Percentiles rank a stretch among this genome's conserved stretches.
These are phyloP conservation scores for Trichothecium sympodiale DNA, from an alignment of 2,329 filamentous ascomycete species.

Conservation along the genomic window DNA sequence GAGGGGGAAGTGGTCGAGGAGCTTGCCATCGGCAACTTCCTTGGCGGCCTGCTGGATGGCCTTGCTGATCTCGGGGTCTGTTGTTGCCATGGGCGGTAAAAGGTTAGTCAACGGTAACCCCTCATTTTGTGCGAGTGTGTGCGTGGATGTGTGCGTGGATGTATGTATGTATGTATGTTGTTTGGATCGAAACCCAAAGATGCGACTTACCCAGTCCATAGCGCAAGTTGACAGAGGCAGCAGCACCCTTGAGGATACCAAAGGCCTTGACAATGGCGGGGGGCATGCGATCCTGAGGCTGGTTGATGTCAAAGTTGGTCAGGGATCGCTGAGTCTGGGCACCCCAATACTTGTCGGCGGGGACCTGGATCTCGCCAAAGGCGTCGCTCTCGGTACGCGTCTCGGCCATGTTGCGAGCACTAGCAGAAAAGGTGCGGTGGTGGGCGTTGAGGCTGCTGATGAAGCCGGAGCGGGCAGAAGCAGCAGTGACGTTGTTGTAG, in stretches of 20 bases:
- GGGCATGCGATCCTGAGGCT: slow-evolving; percentile 97
- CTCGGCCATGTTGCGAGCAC: slow-evolving; percentile 35
- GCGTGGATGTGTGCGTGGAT: too few species aligned
- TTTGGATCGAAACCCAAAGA: too few species aligned
- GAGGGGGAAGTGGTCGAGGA: slow-evolving; percentile 93
- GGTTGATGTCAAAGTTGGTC: slow-evolving; percentile 98
- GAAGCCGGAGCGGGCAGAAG: too few species aligned
- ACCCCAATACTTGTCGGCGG: slow-evolving; percentile 93
- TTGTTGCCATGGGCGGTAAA: slow-evolving; percentile 5
- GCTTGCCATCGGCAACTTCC: slow-evolving; percentile 88
- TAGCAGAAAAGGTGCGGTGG: slow-evolving; percentile 26
- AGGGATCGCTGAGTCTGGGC: slow-evolving; percentile 94
- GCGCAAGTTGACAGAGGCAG: slow-evolving; percentile 89
- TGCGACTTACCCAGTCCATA: slow-evolving; percentile 64
- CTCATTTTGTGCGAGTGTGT: too few species aligned
- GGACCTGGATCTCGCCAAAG: slow-evolving; percentile 92
- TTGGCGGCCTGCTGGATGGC: slow-evolving; percentile 91
- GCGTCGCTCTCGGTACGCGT: slow-evolving; percentile 87
- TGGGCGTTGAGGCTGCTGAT: background rate
- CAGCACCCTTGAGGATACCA: slow-evolving; percentile 93
- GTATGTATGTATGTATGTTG: too few species aligned
- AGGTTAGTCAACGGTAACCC: background rate
- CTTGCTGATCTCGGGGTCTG: slow-evolving; percentile 79
- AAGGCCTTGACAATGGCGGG: slow-evolving; percentile 86
- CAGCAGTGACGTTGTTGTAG: too few species aligned